phyloP scores from a whole-genome alignment of 306 rosid genomes.

The Cicer pinnatifidum region DNA sequence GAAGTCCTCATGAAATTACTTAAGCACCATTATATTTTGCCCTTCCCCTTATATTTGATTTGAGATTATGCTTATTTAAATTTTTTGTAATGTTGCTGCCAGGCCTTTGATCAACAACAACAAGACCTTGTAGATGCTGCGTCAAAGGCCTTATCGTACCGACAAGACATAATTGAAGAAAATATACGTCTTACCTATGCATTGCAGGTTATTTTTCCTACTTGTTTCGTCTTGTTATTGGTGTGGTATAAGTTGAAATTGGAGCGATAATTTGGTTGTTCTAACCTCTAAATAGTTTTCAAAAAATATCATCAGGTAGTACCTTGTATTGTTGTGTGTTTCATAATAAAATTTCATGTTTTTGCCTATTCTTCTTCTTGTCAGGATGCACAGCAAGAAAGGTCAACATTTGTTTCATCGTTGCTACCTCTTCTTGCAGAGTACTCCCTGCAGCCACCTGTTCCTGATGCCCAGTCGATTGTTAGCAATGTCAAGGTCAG shows the following conservation, averaged over 20 bases:
- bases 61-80: conserved; percentile 24
- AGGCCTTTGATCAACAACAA: conserved; percentile 75
- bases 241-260: conserved; percentile 27
- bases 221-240: conserved; percentile 31
- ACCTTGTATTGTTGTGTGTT: conserved; percentile 31
- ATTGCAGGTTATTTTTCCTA: conserved; percentile 52
- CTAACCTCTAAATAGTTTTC: conserved; percentile 29
- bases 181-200: conserved; percentile 86
- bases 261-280: conserved; percentile 17
- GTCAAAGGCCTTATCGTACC: conserved; percentile 65
- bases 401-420: conserved; percentile 81
- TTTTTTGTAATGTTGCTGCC: conserved; percentile 36
- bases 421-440: conserved; percentile 93
- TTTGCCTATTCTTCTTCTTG: conserved; percentile 43
- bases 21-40: conserved; percentile 9
- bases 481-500: conserved; percentile 90
- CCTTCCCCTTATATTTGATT: conserved; percentile 35
- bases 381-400: conserved; percentile 96
- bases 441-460: conserved; percentile 89
- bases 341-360: conserved; percentile 27
- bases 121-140: conserved; percentile 74
- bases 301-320: conserved; percentile 31
- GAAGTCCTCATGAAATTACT: conserved; percentile 30
- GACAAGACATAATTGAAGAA: conserved; percentile 97
- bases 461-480: conserved; percentile 87